These are phyloP conservation scores for Globisporangium splendens DNA, from an alignment of 352 stramenopile genomes.

Conservation along the genomic window DNA sequence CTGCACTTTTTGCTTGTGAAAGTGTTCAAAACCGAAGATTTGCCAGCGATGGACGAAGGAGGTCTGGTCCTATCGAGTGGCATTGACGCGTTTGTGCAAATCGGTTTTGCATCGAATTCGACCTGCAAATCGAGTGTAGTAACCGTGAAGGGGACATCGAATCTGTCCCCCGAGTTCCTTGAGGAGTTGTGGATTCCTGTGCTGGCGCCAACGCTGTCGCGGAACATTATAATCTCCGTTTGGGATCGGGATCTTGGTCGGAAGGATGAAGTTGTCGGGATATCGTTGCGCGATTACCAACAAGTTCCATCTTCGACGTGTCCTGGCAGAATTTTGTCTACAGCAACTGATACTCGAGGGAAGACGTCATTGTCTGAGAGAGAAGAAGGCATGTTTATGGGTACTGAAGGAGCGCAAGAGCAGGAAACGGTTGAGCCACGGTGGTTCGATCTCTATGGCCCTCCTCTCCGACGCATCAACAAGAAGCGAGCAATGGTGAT, in stretches of 20 bases:
- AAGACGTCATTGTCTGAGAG: too few relatives aligned
- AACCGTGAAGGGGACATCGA: slow-evolving; percentile 50
- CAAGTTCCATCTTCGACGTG: slow-evolving; percentile 32
- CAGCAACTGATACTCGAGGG: neutral
- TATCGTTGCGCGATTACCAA: slow-evolving; percentile 69
- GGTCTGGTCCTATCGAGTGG: slow-evolving; percentile 44
- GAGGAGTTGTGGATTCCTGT: slow-evolving; percentile 88
- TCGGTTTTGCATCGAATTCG: slow-evolving; percentile 56
- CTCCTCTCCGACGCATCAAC: slow-evolving; percentile 55
- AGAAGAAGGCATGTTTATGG: neutral
- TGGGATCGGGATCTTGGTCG: slow-evolving; percentile 77
- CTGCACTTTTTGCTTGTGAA: slow-evolving; percentile 80
- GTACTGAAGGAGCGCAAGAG: neutral
- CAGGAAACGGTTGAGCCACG: slow-evolving; percentile 29
- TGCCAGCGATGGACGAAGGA: slow-evolving; percentile 75
- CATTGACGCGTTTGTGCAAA: slow-evolving; percentile 82
- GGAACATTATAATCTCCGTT: slow-evolving; percentile 68
- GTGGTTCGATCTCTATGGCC: slow-evolving; percentile 87
- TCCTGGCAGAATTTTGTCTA: slow-evolving; percentile 24
- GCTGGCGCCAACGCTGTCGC: slow-evolving; percentile 63
- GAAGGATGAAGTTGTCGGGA: slow-evolving; percentile 69
- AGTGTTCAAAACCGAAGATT: slow-evolving; percentile 72
- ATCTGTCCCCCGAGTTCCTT: slow-evolving; percentile 56
- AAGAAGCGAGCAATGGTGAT: slow-evolving; percentile 47
- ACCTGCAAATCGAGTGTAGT: slow-evolving; percentile 48